Base-by-base conservation (phyloP, 1,284 basidiomycete genomes). In the Ustilago curta region DNA sequence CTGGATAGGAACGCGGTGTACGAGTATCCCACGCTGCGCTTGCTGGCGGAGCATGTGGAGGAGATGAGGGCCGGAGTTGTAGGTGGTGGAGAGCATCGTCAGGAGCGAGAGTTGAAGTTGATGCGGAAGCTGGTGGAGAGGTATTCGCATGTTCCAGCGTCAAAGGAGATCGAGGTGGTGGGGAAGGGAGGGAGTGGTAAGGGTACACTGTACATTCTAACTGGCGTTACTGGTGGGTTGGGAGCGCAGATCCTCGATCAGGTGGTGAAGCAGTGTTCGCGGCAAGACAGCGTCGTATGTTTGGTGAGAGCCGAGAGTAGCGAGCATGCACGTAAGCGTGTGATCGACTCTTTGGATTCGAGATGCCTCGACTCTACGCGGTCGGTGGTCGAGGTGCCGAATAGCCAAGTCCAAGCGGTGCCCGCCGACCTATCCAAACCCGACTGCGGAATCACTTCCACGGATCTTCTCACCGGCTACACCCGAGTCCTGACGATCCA, bases 181-280 rank as follows among this genome's bases (percentile, higher is more conserved):
- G 19, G 9, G 49, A 49, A 40, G 48, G 12, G 5, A 42, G 35
- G 32, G 7, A 55, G 5, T 7, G 35, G 4, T 1, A 55, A 48
- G 27, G 84, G 43, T 12, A 58, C 62, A 19, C 63, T 74, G 3
- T 69, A 67, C 27, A 32, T 81, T 7, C 85, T 91, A 29, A 90
- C 90, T 0, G 90, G 90, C 5, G 89, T 88, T 0, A 90, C 90
- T 0, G 90, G 90, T 0, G 89, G 88, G 0, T 87, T 91, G 7
- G 90, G 90, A 3, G 89, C 89, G 0, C 88, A 90, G 60, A 86
- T 90, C 12, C 86, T 91, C 19, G 81, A 86, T 31, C 86, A 88
- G 54, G 86, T 90, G 2, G 81, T 88, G 2, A 69, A 82, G 1
- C 83, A 84, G 2, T 64, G 32, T 8, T 1, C 82, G 0, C 54